phyloP scores from a whole-genome alignment of 2,329 filamentous ascomycete genomes.

The Biscogniauxia marginata region DNA sequence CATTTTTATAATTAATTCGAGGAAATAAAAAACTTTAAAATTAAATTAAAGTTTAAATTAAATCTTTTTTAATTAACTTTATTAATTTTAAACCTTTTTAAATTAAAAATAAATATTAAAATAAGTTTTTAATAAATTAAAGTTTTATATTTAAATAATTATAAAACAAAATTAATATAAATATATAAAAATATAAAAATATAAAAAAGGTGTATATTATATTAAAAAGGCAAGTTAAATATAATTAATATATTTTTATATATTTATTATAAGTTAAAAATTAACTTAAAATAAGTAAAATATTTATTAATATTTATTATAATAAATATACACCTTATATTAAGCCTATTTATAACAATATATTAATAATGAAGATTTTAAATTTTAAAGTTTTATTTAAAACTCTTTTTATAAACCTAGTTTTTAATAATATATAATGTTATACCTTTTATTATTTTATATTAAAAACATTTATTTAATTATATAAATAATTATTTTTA shows the following conservation, averaged over 20 bases:
- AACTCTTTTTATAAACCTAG: too few relatives aligned
- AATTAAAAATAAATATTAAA: background rate
- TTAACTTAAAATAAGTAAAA: too few relatives aligned
- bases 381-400: too few relatives aligned
- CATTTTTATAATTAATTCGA: background rate
- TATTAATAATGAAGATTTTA: background rate
- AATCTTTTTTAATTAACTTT: background rate
- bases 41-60: background rate
- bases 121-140: background rate
- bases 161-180: background rate
- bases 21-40: background rate
- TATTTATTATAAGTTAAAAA: too few relatives aligned
- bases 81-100: background rate
- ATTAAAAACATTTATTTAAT: background rate
- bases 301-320: background rate
- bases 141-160: background rate
- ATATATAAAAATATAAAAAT: background rate
- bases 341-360: background rate
- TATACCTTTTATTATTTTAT: too few relatives aligned
- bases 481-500: background rate
- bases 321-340: background rate
- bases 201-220: too few relatives aligned
- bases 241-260: too few relatives aligned
- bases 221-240: too few relatives aligned
- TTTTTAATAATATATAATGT: too few relatives aligned